These are phyloP conservation scores for Epicoccum sorghinum DNA, from an alignment of 2,329 filamentous ascomycete genomes.

Conservation along the genomic window DNA sequence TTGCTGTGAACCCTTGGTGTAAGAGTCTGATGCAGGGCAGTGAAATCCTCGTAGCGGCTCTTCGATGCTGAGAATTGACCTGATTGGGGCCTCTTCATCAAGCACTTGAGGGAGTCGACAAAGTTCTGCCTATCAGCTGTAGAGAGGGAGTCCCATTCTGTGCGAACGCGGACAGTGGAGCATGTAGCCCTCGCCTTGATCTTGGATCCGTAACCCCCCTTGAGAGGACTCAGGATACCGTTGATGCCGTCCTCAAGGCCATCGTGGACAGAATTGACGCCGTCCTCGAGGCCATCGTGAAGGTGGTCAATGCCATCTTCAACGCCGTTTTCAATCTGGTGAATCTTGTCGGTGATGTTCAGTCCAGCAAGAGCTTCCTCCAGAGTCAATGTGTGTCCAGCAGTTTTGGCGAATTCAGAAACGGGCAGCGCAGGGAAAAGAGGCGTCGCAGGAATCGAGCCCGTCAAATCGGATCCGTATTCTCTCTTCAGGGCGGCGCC, in stretches of 20 bases:
- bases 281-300: neutral
- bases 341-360: slow-evolving; percentile 13
- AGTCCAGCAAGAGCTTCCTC: slow-evolving; percentile 14
- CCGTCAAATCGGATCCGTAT: neutral
- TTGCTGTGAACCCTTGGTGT: slow-evolving; percentile 43
- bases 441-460: slow-evolving; percentile 3
- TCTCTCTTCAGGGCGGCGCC: slow-evolving; percentile 13
- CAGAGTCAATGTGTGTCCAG: slow-evolving; percentile 13
- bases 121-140: slow-evolving; percentile 32
- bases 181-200: slow-evolving; percentile 20
- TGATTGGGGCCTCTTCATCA: slow-evolving; percentile 29
- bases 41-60: slow-evolving; percentile 43
- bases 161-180: slow-evolving; percentile 33
- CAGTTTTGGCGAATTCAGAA: slow-evolving; percentile 6
- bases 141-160: slow-evolving; percentile 39
- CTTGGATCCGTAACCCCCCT: neutral
- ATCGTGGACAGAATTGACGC: neutral
- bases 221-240: neutral
- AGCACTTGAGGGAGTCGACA: slow-evolving; percentile 37
- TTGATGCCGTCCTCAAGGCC: neutral
- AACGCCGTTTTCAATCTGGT: neutral
- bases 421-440: slow-evolving; percentile 11
- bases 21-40: slow-evolving; percentile 40
- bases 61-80: slow-evolving; percentile 33
- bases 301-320: neutral